A percentile compares a stretch with the other conserved stretches of the same genome.
Conservation (phyloP, 2,329 filamentous ascomycete species). For the Taxawa tesnikishii region DNA sequence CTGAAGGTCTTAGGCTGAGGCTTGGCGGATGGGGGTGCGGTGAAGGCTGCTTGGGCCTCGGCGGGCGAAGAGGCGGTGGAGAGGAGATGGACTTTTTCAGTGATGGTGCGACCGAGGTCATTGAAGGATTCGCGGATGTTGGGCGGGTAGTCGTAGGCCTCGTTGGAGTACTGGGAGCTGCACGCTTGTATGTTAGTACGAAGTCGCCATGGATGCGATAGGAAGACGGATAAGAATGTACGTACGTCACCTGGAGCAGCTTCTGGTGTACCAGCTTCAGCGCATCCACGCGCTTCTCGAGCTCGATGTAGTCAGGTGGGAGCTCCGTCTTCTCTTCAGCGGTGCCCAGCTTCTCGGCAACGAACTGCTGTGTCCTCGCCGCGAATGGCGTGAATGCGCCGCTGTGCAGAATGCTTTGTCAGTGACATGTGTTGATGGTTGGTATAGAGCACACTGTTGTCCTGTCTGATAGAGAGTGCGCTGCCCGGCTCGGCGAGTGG, state of each 20-base stretch:
- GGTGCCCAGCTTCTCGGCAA: constrained; percentile 94
- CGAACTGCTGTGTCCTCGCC: constrained; percentile 88
- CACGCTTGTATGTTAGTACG: constrained; percentile 1
- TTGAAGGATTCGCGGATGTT: constrained; percentile 98
- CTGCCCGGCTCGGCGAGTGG: too few species aligned
- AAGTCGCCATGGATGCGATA: not conserved
- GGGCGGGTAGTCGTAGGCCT: constrained; percentile 81
- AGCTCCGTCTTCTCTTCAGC: constrained; percentile 97
- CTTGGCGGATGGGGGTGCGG: constrained; percentile 78
- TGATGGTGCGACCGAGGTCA: constrained; percentile 88
- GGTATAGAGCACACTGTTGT: too few species aligned
- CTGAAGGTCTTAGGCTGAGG: constrained; percentile 98
- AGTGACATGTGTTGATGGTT: too few species aligned
- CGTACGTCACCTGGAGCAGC: constrained; percentile 90
- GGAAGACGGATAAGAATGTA: not conserved
- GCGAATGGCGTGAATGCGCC: constrained; percentile 85
- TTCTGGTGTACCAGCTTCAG: constrained; percentile 95
- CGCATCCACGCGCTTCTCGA: constrained; percentile 97
- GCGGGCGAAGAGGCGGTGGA: constrained; percentile 75
- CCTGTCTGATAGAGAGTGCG: too few species aligned
- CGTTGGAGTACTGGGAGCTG: constrained; percentile 88
- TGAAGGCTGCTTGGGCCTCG: constrained; percentile 88
- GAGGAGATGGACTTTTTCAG: constrained; percentile 73
- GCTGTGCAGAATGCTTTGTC: too few species aligned
- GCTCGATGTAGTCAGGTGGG: constrained; percentile 91